Evolutionary conservation across 2,329 filamentous ascomycete species (phyloP).

Genomic region (Cladophialophora bantiana): DNA sequence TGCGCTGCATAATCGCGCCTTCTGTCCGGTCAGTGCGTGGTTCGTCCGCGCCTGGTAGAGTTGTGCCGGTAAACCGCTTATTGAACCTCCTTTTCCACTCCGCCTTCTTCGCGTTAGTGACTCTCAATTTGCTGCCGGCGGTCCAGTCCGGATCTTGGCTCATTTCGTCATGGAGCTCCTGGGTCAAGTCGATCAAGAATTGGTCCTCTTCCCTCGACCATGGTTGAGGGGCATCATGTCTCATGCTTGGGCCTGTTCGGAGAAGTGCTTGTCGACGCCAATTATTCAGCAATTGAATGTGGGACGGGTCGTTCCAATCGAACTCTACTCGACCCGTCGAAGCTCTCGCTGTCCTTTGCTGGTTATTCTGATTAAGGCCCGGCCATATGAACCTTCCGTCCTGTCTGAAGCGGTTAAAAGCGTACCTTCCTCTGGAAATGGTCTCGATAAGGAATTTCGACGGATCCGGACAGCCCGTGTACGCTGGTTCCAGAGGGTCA

Average conservation of each 20-base stretch:
- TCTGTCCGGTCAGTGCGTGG: slow-evolving; percentile 22
- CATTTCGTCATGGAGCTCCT: slow-evolving; percentile 20
- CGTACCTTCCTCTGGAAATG: slow-evolving; percentile 27
- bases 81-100: slow-evolving; percentile 29
- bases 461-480: slow-evolving; percentile 6
- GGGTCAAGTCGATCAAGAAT: slow-evolving; percentile 23
- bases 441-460: slow-evolving; percentile 28
- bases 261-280: slow-evolving; percentile 28
- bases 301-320: slow-evolving; percentile 30
- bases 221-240: background rate
- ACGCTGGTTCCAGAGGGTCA: background rate
- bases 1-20: slow-evolving; percentile 26
- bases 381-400: slow-evolving; percentile 4
- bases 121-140: slow-evolving; percentile 12
- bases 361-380: background rate
- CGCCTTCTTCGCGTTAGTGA: slow-evolving; percentile 17
- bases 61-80: slow-evolving; percentile 26
- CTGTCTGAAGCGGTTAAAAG: slow-evolving; percentile 22
- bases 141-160: background rate
- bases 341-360: background rate
- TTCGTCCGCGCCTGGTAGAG: background rate
- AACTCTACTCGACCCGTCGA: slow-evolving; percentile 30
- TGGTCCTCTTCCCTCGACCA: slow-evolving; percentile 42
- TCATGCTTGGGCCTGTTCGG: slow-evolving; percentile 5
- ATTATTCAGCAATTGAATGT: slow-evolving; percentile 31